Conservation (phyloP, 495 filamentous ascomycete species). For the Astrothelium subdiscretum region DNA sequence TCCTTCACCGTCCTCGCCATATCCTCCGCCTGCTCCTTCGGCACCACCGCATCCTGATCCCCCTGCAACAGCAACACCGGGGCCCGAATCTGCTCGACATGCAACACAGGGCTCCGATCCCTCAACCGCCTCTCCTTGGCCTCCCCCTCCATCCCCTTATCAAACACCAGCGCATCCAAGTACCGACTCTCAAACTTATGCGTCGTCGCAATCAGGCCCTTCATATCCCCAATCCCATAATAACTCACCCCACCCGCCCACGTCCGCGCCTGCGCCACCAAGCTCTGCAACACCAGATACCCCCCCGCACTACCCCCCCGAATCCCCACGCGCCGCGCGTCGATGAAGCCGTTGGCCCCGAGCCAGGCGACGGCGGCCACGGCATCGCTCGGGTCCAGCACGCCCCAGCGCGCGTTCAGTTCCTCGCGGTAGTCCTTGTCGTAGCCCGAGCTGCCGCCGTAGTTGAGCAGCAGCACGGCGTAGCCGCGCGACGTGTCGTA, state of each 20-base stretch:
- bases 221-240: slow-evolving; percentile 37
- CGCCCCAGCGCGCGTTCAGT: slow-evolving; percentile 35
- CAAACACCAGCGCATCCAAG: slow-evolving; percentile 30
- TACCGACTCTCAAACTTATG: slow-evolving; percentile 44
- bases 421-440: slow-evolving; percentile 36
- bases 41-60: neutral
- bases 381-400: slow-evolving; percentile 34
- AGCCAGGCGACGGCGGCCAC: slow-evolving; percentile 35
- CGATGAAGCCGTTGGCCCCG: slow-evolving; percentile 22
- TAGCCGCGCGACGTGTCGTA: slow-evolving; percentile 43
- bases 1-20: slow-evolving; percentile 29
- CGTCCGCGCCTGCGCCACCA: slow-evolving; percentile 21
- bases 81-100: neutral
- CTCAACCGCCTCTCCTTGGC: slow-evolving; percentile 32
- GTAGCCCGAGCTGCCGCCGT: slow-evolving; percentile 38
- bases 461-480: slow-evolving; percentile 37
- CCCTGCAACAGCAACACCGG: slow-evolving; percentile 1
- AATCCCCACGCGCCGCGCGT: slow-evolving; percentile 33
- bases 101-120: neutral
- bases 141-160: neutral
- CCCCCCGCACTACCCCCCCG: slow-evolving; percentile 38
- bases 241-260: slow-evolving; percentile 33
- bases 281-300: slow-evolving; percentile 35
- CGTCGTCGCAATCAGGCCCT: slow-evolving; percentile 30
- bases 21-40: slow-evolving; percentile 41